Evolutionary conservation across 805 yeast species (phyloP), one percentile per base, ranked within the genome.

Genomic region (Vanderwaltozyma tropicalis): DNA sequence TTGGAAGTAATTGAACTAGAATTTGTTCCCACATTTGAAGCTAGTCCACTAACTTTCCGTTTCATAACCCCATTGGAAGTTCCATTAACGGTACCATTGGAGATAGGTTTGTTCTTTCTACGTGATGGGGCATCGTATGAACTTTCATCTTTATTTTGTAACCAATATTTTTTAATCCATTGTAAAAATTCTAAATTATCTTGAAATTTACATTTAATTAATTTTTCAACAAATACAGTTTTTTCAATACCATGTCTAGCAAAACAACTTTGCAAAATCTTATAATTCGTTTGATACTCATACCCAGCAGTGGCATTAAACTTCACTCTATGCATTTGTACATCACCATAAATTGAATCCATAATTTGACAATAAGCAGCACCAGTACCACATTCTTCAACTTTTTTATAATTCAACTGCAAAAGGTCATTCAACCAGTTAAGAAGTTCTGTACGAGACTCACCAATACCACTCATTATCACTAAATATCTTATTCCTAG

Each of bases 321-420:
- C 50, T 75, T 79, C 38, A 89, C 94, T 48, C 79, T 75, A 34
- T 64, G 53, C 80, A 89, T 73, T 1, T 96, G 92, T 15, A 92
- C 70, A 48, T 86, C 95, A 9, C 80, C 78, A 50, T 69, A 83
- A 15, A 92, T 77, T 7, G 87, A 75, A 59, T 92, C 96, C 66
- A 89, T 69, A 28, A 92, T 71, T 63, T 88, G 96, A 59, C 96
- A 87, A 57, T 85, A 89, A 1, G 86, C 89, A 1, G 96, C 96
- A 2, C 99, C 99, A 2, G 82, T 75, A 14, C 99, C 99, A 55
- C 96, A 80, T 59, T 88, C 88, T 55, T 92, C 98, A 1, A 92
- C 80, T 55, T 82, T 85, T 27, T 76, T 67, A 50, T 83, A 74
- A 44, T 76, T 67, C 30, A 87, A 60, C 31, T 71, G 71, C 33